Conservation (phyloP, 2,329 filamentous ascomycete genomes). For the Mariannaea sp. region DNA sequence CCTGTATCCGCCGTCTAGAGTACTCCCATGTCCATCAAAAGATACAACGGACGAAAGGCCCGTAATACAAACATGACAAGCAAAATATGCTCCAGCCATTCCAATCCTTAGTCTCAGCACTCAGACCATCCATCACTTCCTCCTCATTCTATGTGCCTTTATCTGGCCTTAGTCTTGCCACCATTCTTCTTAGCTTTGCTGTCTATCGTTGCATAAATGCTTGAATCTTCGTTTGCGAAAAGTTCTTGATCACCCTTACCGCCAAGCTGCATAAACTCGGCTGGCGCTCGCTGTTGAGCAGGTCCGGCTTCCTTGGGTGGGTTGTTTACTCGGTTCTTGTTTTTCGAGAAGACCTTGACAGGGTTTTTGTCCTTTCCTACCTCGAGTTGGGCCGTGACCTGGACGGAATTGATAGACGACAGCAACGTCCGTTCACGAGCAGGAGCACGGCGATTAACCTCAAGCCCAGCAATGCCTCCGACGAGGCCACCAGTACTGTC, state of each 20-base stretch:
- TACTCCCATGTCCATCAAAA: conserved; percentile 9
- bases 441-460: conserved; percentile 81
- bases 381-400: conserved; percentile 58
- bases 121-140: no score
- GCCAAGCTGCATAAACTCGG: conserved; percentile 83
- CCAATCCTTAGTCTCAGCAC: conserved; percentile 3
- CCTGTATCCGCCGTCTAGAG: conserved; percentile 17
- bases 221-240: conserved; percentile 66
- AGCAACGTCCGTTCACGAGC: conserved; percentile 84
- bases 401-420: conserved; percentile 77
- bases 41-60: conserved; percentile 8
- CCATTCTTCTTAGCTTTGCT: conserved; percentile 39
- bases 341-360: conserved; percentile 78
- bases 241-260: conserved; percentile 83
- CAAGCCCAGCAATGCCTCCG: conserved; percentile 79
- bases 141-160: conserved; percentile 1
- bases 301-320: conserved; percentile 66
- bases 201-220: conserved; percentile 52
- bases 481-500: conserved; percentile 94
- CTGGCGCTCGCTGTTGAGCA: conserved; percentile 66
- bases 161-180: conserved; percentile 33
- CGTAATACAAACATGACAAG: conserved; percentile 3
- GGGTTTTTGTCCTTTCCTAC: conserved; percentile 60
- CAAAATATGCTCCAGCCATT: not conserved
- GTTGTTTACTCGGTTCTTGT: conserved; percentile 51